phyloP scores from a whole-genome alignment of 2,329 filamentous ascomycete species.

The Cadophora gregata region DNA sequence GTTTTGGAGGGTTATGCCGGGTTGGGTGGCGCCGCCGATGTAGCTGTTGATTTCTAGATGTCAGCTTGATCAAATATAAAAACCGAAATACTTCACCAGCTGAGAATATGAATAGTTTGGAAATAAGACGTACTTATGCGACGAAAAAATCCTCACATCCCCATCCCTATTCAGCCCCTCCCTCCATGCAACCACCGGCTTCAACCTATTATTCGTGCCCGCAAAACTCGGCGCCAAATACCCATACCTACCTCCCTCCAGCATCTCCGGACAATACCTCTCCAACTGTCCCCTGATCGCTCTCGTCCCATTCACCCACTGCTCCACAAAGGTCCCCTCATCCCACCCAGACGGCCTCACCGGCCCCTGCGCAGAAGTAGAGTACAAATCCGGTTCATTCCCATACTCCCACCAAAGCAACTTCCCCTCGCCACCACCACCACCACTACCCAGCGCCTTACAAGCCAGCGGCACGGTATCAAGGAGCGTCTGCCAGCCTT shows the following conservation, averaged over 20 bases:
- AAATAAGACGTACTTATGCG: constrained; percentile 58
- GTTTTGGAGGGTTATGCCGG: constrained; percentile 64
- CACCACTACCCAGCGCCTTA: too few relatives aligned
- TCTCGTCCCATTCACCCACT: constrained; percentile 63
- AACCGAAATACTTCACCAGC: too few relatives aligned
- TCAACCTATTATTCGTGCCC: constrained; percentile 56
- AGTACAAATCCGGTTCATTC: constrained; percentile 68
- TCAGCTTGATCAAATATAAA: too few relatives aligned
- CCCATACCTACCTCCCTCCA: constrained; percentile 49
- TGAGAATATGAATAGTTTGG: too few relatives aligned
- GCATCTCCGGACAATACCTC: constrained; percentile 57
- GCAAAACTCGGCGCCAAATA: constrained; percentile 66
- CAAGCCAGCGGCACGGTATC: constrained; percentile 63
- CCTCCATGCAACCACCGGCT: constrained; percentile 57
- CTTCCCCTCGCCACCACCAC: constrained; percentile 51
- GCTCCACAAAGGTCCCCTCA: constrained; percentile 59
- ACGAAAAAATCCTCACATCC: constrained; percentile 59
- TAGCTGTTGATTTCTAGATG: constrained; percentile 55
- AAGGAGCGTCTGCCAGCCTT: constrained; percentile 57
- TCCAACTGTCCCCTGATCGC: constrained; percentile 54
- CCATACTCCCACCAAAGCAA: constrained; percentile 67
- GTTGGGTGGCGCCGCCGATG: constrained; percentile 63
- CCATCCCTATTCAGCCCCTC: constrained; percentile 57
- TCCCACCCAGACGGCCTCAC: constrained; percentile 59
- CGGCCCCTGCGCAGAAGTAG: constrained; percentile 56